Base-by-base conservation (phyloP, 129 eudicot genomes). In the Centaurea solstitialis region DNA sequence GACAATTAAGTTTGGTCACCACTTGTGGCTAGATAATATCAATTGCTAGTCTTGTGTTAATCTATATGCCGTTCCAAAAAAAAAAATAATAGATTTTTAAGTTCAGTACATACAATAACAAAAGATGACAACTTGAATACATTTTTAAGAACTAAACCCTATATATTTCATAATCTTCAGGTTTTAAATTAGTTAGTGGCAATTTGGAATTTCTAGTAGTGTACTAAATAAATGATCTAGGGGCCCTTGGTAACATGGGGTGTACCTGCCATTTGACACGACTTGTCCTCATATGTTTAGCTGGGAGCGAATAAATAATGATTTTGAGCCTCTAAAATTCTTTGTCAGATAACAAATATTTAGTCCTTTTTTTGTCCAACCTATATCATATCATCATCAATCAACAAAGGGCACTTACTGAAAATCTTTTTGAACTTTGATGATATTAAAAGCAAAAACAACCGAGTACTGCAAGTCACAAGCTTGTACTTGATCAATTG, bases 231-330 rank as follows among this genome's bases (percentile, higher is more conserved):
- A 35, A 57, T 79, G 20, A 0, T 53, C 76, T 30, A 50, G 70
- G 83, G 77, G 23, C 76, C 83, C 71, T 33, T 50, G 57, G 71
- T 79, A 71, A 79, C 83, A 79, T 79, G 83, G 76, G 41, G 62
- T 50, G 70, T 57, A 70, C 77, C 77, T 79, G 59, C 71, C 76
- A 57, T 79, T 79, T 35, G 77, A 71, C 83, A 57, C 57, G 30
- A 38, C 57, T 79, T 79, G 76, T 79, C 72, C 59, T 70, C 39
- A 70, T 79, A 71, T 79, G 62, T 57, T 79, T 38, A 79, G 83
- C 70, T 30, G 21, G 76, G 23, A 71, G 77, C 12, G 62, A 70
- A 70, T 70, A 53, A 70, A 70, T 35, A 33, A 35, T 59, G 38
- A 79, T 79, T 53, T 71, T 70, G 35, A 79, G 21, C 72, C 61